A percentile compares a stretch with the other conserved stretches of the same genome.
Evolutionary conservation across 306 rosid species (phyloP).

Genomic region (Purshia tridentata): DNA sequence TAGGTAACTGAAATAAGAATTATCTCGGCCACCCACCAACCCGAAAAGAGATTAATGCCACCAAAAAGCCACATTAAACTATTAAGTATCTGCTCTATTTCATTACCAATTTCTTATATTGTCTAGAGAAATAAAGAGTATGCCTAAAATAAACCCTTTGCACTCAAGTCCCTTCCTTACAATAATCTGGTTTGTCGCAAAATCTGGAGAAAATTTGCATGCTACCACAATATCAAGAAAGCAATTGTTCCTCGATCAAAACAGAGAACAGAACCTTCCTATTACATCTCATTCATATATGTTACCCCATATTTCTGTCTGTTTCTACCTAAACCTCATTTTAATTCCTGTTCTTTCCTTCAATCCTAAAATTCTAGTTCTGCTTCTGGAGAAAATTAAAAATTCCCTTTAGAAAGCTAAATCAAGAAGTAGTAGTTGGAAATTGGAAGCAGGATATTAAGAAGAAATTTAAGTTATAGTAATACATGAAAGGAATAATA

Average conservation of each 20-base stretch:
- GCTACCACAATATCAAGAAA: background rate
- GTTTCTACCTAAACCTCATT: background rate
- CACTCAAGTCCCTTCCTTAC: background rate
- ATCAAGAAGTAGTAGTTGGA: background rate
- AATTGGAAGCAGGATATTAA: background rate
- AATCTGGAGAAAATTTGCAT: background rate
- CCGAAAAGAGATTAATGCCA: background rate
- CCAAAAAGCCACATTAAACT: background rate
- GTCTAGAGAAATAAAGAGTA: background rate
- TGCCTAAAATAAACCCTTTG: background rate
- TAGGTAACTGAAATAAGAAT: background rate
- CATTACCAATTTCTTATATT: background rate
- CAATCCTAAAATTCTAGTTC: background rate
- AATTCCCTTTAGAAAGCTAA: background rate
- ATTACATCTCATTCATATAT: background rate
- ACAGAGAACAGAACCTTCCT: background rate
- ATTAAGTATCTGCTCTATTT: background rate
- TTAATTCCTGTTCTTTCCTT: background rate
- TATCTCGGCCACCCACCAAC: constrained; percentile 8
- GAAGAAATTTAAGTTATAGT: background rate
- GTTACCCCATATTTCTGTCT: background rate
- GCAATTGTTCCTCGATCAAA: background rate
- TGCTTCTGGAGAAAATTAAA: background rate
- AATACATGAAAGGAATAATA: background rate
- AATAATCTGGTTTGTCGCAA: constrained; percentile 2